Evolutionary conservation across 2,329 filamentous ascomycete genomes (phyloP).

Genomic region (Ophiostoma novo-ulmi): DNA sequence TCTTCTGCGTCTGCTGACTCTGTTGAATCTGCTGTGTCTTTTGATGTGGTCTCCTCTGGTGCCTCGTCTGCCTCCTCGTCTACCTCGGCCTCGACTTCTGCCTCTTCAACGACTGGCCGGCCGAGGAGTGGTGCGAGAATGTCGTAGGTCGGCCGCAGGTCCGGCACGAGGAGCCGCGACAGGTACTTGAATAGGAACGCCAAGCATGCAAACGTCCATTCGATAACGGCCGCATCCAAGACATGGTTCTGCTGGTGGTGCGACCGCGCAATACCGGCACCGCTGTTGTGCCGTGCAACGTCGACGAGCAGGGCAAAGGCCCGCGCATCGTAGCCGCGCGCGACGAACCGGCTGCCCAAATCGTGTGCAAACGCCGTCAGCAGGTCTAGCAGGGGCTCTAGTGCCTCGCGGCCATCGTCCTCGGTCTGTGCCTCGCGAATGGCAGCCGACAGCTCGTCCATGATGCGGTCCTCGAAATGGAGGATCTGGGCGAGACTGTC

Average conservation of each 20-base stretch:
- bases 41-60: not conserved
- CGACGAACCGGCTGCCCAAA: conserved; percentile 70
- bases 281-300: conserved; percentile 49
- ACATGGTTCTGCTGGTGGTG: conserved; percentile 50
- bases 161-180: conserved; percentile 76
- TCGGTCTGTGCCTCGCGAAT: conserved; percentile 55
- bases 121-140: conserved; percentile 81
- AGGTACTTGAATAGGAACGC: conserved; percentile 98
- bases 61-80: not conserved
- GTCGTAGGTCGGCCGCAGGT: conserved; percentile 77
- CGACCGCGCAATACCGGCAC: conserved; percentile 22
- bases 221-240: conserved; percentile 80
- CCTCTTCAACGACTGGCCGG: conserved; percentile 45
- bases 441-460: conserved; percentile 68
- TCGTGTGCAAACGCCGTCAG: conserved; percentile 93
- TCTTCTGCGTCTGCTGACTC: not conserved
- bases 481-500: conserved; percentile 90
- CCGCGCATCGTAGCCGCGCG: conserved; percentile 70
- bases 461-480: conserved; percentile 81
- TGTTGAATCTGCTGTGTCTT: not conserved
- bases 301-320: conserved; percentile 70
- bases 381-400: conserved; percentile 85
- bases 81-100: not conserved
- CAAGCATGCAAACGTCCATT: conserved; percentile 92
- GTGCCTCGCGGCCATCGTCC: conserved; percentile 62